Percentiles rank a stretch among this genome's conserved stretches.
These are phyloP conservation scores for Takakia lepidozioides DNA, from an alignment of 225 moss, liverwort and hornwort genomes.

Conservation along the genomic window DNA sequence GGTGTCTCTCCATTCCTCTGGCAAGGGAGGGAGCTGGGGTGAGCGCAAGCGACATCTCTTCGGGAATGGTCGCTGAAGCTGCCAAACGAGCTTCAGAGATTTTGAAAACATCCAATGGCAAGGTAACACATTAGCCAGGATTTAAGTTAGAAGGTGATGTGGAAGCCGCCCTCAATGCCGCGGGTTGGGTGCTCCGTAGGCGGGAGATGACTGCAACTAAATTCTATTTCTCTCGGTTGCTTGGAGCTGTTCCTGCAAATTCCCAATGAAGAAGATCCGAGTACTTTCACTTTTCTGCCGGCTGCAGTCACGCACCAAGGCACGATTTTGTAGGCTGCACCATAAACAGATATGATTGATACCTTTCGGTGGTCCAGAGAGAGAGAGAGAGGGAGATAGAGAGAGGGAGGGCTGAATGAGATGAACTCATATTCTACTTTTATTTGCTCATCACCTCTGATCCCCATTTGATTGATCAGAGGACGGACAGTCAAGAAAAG, in stretches of 20 bases:
- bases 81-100: slow-evolving; percentile 34
- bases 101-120: no score
- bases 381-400: no score
- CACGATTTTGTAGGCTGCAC: no score
- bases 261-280: slow-evolving; percentile 10
- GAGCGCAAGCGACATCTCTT: slow-evolving; percentile 87
- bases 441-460: no score
- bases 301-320: no score
- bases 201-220: slow-evolving; percentile 93
- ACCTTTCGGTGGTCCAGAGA: no score
- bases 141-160: slow-evolving; percentile 76
- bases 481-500: no score
- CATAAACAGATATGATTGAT: no score
- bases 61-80: slow-evolving; percentile 88
- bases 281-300: no score
- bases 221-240: slow-evolving; percentile 88
- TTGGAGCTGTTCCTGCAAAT: slow-evolving; percentile 67
- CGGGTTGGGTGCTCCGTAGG: slow-evolving; percentile 68
- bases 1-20: slow-evolving; percentile 76
- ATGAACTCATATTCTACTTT: no score
- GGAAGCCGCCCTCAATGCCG: slow-evolving; percentile 64
- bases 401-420: no score
- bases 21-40: slow-evolving; percentile 63
- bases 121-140: slow-evolving; percentile 13
- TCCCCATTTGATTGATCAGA: no score